Evolutionary conservation across 352 stramenopile species (phyloP), one percentile per base, ranked within the genome.

Genomic region (Plasmopara viticola): DNA sequence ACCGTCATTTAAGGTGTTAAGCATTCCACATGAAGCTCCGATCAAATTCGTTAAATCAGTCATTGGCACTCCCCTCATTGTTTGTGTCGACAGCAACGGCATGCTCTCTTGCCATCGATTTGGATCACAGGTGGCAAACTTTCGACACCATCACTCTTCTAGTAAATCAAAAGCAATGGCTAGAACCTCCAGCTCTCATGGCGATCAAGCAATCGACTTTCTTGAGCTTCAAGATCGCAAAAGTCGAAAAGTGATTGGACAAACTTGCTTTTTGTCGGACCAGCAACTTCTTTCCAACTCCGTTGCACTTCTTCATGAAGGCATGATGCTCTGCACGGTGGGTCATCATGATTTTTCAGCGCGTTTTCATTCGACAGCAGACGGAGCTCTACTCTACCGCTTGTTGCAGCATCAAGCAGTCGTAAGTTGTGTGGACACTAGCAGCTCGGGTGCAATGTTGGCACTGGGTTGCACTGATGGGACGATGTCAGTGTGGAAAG

Each of bases 401-500:
- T 39, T 92, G 34, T 51, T 89, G 28, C 80, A 92, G 55, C 81
- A 91, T 61, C 72, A 74, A 48, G 70, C 75, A 5, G 64, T 86
- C 13, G 79, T 92, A 17, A 83, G 71, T 15, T 91, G 79, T 28
- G 64, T 92, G 25, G 66, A 41, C 13, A 74, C 68, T 17, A 89
- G 66, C 49, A 57, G 62, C 5, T 65, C 68, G 2, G 70, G 73
- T 20, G 69, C 67, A 2, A 56, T 86, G 31, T 58, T 90, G 8
- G 68, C 66, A 0, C 56, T 92, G 6, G 78, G 78, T 2, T 78
- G 77, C 38, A 64, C 61, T 4, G 79, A 94, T 52, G 76, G 79
- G 18, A 91, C 79, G 9, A 73, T 94, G 35, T 91, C 78, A 7
- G 63, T 92, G 12, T 94, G 84, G 82, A 87, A 85, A 57, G 64